These are phyloP conservation scores for Candida multigemmis DNA, from an alignment of 805 yeast species.

Conservation along the genomic window DNA sequence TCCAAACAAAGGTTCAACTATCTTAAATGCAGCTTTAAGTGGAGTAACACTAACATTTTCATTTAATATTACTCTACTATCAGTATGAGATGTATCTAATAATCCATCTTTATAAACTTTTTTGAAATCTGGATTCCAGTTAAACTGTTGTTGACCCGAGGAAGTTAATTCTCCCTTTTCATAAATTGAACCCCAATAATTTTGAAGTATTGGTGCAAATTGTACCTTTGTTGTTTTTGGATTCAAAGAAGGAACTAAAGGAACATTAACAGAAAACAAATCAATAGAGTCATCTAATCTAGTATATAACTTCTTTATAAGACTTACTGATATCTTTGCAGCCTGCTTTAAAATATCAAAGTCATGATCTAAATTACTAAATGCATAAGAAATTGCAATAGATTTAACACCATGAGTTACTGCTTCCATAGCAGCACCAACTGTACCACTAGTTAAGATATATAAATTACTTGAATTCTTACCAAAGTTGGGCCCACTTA, in stretches of 20 bases:
- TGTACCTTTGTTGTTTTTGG: constrained; percentile 50
- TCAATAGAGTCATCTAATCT: constrained; percentile 58
- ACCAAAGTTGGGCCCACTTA: constrained; percentile 95
- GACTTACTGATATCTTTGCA: constrained; percentile 53
- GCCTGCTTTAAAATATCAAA: constrained; percentile 51
- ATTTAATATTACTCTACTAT: constrained; percentile 59
- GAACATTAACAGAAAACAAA: constrained; percentile 77
- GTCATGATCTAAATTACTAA: constrained; percentile 43
- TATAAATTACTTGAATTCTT: constrained; percentile 85
- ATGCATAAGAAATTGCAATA: constrained; percentile 84
- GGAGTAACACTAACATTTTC: constrained; percentile 50
- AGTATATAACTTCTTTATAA: constrained; percentile 49
- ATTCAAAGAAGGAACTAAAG: constrained; percentile 49
- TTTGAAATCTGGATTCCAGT: constrained; percentile 81
- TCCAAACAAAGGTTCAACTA: constrained; percentile 42
- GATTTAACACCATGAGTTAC: constrained; percentile 62
- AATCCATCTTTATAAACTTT: constrained; percentile 48
- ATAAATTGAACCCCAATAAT: constrained; percentile 71
- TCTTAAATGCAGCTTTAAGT: constrained; percentile 60
- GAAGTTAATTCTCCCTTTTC: constrained; percentile 11
- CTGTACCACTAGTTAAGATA: constrained; percentile 86
- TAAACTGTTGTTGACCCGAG: constrained; percentile 38
- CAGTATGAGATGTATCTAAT: constrained; percentile 39
- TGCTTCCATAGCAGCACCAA: constrained; percentile 96
- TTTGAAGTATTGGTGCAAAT: constrained; percentile 74